Evolutionary conservation across 1,284 basidiomycete genomes (phyloP), one percentile per base, ranked within the genome.

Genomic region (Leucoagaricus sp.): DNA sequence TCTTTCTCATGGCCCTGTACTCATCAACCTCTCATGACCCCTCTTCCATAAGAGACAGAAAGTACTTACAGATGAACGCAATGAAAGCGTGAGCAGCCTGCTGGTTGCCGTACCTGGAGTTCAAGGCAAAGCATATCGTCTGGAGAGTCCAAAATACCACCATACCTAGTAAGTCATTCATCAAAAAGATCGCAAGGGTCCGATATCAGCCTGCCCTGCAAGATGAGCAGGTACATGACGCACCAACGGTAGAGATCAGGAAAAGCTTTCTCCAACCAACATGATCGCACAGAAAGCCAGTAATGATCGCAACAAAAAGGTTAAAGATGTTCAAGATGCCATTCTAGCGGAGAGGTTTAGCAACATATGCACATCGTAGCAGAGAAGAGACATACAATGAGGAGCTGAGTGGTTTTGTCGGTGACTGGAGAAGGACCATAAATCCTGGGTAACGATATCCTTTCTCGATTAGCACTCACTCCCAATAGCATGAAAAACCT

Each of bases 241-340:
- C 75, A 36, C 75, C 79, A 34, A 71, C 64, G 3, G 74, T 77
- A 4, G 83, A 84, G 4, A 67, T 72, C 53, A 87, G 69, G 73
- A 86, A 86, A 8, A 87, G 68, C 3, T 70, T 71, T 0, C 85
- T 75, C 33, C 85, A 72, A 2, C 85, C 84, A 33, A 74, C 70
- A 17, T 72, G 71, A 54, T 85, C 83, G 56, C 76, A 80, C 8
- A 81, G 65, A 31, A 81, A 69, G 23, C 78, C 78, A 7, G 80
- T 80, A 31, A 67, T 51, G 46, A 84, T 68, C 13, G 81, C 79
- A 36, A 80, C 70, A 57, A 79, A 67, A 50, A 83, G 75, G 63
- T 81, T 83, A 68, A 73, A 86, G 57, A 85, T 79, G 57, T 79
- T 77, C 28, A 86, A 68, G 46, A 81, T 66, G 26, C 79, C 83